Base-by-base conservation (phyloP, 2,329 filamentous ascomycete genomes). In the Neopestalotiopsis clavispora region DNA sequence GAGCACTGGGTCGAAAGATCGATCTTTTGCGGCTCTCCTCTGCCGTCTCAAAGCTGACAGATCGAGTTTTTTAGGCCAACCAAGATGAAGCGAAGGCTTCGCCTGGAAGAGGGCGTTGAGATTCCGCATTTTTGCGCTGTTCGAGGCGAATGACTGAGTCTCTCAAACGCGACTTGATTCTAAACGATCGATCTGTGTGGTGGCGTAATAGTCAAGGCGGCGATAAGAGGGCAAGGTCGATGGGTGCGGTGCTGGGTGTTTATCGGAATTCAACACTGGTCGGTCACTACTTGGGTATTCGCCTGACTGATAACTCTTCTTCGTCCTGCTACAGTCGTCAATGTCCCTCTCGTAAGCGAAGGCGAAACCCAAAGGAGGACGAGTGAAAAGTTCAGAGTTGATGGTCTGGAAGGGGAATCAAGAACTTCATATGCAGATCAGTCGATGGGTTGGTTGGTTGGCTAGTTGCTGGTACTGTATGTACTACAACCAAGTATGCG, bases 1-100 rank as follows among this genome's bases (percentile, higher is more conserved):
- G 59, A 62, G 23, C 23, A 32, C 30, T 71, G 69, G 58, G 9
- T 58, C 23, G 14, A 49, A 67, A 14, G 59, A 49, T 38, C 62
- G 67, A 10, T 23, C 32, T 40, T 69, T 68, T 20, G 67, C 63
- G 45, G 52, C 65, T 28, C 67, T 69, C 28, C 67, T 64, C 34
- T 65, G 59, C 28, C 69, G 69, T 38, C 60, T 59, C 59, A 68
- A 59, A 12, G 63, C 42, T 23, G 67, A 17, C 14, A 69, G 32
- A 30, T 69, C 42, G 20, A 67, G 59, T 42, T 60, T 66, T n/a
- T 49, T 61, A 13, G 69, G 69, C 69, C 67, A 70, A 20, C 45
- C 32, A 40, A 69, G 58, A n/a, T 70, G 63, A 23, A 68, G 59
- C 13, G 52, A 64, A 32, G 67, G 62, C 23, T 49, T 68, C 52